Conservation (phyloP, 495 filamentous ascomycete genomes). For the Xylaria acuta region DNA sequence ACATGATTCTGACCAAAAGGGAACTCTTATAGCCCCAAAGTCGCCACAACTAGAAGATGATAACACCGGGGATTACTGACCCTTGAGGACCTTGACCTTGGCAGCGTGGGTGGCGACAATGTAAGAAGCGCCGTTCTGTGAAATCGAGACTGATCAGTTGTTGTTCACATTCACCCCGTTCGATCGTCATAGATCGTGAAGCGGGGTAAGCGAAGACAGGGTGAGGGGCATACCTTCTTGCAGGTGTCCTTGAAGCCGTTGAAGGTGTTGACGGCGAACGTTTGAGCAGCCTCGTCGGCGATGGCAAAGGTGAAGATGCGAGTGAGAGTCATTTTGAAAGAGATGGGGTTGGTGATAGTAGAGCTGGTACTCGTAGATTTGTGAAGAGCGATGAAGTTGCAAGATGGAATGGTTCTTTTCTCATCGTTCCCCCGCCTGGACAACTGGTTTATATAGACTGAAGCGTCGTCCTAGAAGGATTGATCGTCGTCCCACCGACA, state of each 20-base stretch:
- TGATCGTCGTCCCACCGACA: constrained; percentile 26
- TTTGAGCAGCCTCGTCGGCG: constrained; percentile 21
- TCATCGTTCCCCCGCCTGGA: background rate
- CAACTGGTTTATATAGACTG: constrained; percentile 26
- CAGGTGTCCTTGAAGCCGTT: constrained; percentile 20
- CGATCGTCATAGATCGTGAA: background rate
- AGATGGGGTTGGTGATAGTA: background rate
- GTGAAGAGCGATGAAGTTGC: constrained; percentile 15
- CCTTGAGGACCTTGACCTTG: constrained; percentile 24
- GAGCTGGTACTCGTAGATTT: constrained; percentile 7
- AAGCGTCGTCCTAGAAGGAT: constrained; percentile 1
- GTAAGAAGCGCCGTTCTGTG: constrained; percentile 18
- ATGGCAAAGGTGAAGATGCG: constrained; percentile 22
- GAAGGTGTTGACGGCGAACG: constrained; percentile 11
- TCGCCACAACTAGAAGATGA: background rate
- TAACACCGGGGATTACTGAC: background rate
- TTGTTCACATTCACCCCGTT: background rate
- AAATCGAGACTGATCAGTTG: background rate
- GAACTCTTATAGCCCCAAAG: too few species aligned
- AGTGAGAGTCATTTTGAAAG: constrained; percentile 25
- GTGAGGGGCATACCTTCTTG: constrained; percentile 21
- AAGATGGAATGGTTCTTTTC: constrained; percentile 15
- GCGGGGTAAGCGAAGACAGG: background rate
- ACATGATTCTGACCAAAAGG: background rate
- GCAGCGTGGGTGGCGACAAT: constrained; percentile 18